Conservation (phyloP, 78 protist genomes). For the Monosiga brevicollis region DNA sequence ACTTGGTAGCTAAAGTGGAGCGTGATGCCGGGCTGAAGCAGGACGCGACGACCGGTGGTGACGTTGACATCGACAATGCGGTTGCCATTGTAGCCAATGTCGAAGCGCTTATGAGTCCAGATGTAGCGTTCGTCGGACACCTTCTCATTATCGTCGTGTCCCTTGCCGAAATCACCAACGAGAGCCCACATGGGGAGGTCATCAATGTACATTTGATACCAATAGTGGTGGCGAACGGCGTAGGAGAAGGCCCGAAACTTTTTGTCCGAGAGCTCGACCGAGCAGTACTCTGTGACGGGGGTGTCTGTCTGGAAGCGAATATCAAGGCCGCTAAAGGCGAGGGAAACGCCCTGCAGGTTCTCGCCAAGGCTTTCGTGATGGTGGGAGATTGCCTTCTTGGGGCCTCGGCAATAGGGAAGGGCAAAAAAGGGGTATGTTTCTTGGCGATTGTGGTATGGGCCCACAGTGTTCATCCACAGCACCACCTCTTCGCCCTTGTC, state of each 20-base stretch:
- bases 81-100: slow-evolving; percentile 54
- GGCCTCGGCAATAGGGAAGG: slow-evolving; percentile 30
- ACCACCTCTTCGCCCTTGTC: slow-evolving; percentile 28
- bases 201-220: slow-evolving; percentile 55
- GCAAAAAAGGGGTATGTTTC: slow-evolving; percentile 72
- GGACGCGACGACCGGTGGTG: slow-evolving; percentile 26
- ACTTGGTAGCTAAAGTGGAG: slow-evolving; percentile 27
- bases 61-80: slow-evolving; percentile 59
- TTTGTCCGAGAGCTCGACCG: not conserved
- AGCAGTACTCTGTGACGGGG: not conserved
- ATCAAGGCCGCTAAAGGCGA: slow-evolving; percentile 29
- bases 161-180: not conserved
- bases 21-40: slow-evolving; percentile 4
- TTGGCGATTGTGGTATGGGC: slow-evolving; percentile 79
- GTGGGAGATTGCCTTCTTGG: not conserved
- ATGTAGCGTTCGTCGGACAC: slow-evolving; percentile 12
- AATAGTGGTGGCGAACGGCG: slow-evolving; percentile 46
- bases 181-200: slow-evolving; percentile 84
- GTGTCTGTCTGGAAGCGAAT: not conserved
- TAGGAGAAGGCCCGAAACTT: not conserved
- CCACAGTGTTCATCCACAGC: slow-evolving; percentile 67
- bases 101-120: slow-evolving; percentile 61
- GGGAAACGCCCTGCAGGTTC: slow-evolving; percentile 67
- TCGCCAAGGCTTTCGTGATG: slow-evolving; percentile 59
- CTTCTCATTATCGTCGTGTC: not conserved